Evolutionary conservation across 352 stramenopile species (phyloP), one percentile per base, ranked within the genome.

Genomic region (Phytophthora idaei): DNA sequence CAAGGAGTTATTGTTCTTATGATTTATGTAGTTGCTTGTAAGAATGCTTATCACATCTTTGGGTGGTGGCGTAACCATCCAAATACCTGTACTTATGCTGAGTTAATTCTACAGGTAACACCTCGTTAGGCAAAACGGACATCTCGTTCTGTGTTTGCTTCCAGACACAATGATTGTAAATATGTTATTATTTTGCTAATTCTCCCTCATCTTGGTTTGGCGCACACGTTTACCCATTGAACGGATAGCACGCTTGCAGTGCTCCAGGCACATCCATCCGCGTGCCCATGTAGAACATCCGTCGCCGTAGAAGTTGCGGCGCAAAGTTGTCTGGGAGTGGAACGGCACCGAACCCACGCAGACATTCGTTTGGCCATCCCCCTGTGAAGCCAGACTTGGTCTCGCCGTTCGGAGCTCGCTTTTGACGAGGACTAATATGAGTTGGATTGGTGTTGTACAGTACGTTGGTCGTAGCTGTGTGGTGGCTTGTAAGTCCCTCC

Each of bases 371-470:
- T 0, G 66, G 66, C 58, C 66, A 76, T n/a, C 57, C 69, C 7
- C 44, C 69, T 27, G 6, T 21, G 44, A 71, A 76, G 5, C 31
- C 53, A 1, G 64, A 62, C 47, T 71, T 73, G 10, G 51, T 70
- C 31, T 73, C 54, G 9, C 56, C 34, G 10, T 70, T 76, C 0
- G 64, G 59, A 3, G 57, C 49, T 1, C 74, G 77, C 10, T 64
- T 69, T 32, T 74, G 58, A 2, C 77, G 71, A 28, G 64, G 77
- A 34, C 61, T 71, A 48, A 85, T 71, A 56, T 80, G 69, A 5
- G 67, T 83, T 25, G 77, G 74, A 52, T 81, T 80, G n/a, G 73
- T 74, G 57, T 86, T 86, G 64, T 78, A 83, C 45, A 77, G 61
- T 50, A 82, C 62, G 17, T 82, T 74, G 45, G 66, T 67, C 50